Base-by-base conservation (phyloP, 768 basidiomycete genomes). In the Artomyces pyxidatus region DNA sequence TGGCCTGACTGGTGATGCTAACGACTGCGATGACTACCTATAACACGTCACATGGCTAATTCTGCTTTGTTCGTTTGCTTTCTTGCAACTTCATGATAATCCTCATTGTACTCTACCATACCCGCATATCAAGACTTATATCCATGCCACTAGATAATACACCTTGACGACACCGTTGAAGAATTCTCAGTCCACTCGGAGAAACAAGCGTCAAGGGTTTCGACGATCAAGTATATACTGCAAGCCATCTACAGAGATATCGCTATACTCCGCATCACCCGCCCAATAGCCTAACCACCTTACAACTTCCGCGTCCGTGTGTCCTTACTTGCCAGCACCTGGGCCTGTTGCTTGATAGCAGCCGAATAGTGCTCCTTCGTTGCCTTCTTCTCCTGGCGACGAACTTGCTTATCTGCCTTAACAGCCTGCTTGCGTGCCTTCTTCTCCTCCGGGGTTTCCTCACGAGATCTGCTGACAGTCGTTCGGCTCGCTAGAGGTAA, bases 401-500 rank as follows among this genome's bases (percentile, higher is more conserved):
- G 77, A 21, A 63, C 61, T 60, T 84, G 84, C 42, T 81, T 75
- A 45, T 81, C 81, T 2, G 67, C 71, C 60, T 86, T 91, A 5
- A 83, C 74, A 3, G 77, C 80, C 22, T 76, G 70, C 62, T 91
- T 91, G 25, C 88, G 74, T 0, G 75, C 73, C 58, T 74, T 85
- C 63, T 83, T 91, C 43, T 78, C 84, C 52, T 86, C 86, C 52
- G 74, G 75, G 0, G 81, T 75, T 65, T 99, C 96, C 52, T 81
- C 73, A 47, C 84, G 83, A 0, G 83, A 71, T 28, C 96, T 78
- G 9, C 76, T 68, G 48, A 89, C 63, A 1, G 88, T 88, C 48
- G 72, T 69, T 55, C 64, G 62, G 41, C 54, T 49, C 53, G 55
- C 65, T 65, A 52, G 35, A 58, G 64, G 61, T 29, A 63, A 66